Conservation (phyloP, 352 stramenopile genomes). For the Phytophthora aleatoria region DNA sequence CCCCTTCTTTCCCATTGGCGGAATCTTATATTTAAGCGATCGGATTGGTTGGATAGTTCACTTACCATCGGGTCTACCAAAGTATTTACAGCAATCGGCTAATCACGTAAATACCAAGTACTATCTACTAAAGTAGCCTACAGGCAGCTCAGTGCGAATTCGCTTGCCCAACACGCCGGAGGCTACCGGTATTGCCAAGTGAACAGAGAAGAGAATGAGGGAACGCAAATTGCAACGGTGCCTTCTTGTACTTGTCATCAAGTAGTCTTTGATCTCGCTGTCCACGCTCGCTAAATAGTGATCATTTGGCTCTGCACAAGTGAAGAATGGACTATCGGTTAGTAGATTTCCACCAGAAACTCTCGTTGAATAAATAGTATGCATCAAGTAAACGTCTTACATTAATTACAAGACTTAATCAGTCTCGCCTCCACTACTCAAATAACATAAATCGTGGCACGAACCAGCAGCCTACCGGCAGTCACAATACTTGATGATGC, state of each 20-base stretch:
- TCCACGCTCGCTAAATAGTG: too few species aligned
- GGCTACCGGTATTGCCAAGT: too few species aligned
- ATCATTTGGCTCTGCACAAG: neutral
- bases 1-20: neutral
- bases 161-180: too few species aligned
- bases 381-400: neutral
- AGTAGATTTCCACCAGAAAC: too few species aligned
- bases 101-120: neutral
- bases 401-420: too few species aligned
- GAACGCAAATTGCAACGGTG: too few species aligned
- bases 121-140: neutral
- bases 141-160: neutral
- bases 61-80: neutral
- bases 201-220: too few species aligned
- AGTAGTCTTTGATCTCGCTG: neutral
- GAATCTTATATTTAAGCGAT: constrained; percentile 1
- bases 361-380: neutral
- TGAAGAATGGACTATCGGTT: neutral
- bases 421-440: too few species aligned
- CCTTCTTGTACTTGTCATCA: neutral
- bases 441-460: too few species aligned
- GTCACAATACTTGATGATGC: too few species aligned
- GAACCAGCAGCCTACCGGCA: too few species aligned
- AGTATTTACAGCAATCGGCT: neutral
- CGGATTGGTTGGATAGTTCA: neutral